phyloP scores from a whole-genome alignment of 345 rosid genomes.

The Populus nigra region DNA sequence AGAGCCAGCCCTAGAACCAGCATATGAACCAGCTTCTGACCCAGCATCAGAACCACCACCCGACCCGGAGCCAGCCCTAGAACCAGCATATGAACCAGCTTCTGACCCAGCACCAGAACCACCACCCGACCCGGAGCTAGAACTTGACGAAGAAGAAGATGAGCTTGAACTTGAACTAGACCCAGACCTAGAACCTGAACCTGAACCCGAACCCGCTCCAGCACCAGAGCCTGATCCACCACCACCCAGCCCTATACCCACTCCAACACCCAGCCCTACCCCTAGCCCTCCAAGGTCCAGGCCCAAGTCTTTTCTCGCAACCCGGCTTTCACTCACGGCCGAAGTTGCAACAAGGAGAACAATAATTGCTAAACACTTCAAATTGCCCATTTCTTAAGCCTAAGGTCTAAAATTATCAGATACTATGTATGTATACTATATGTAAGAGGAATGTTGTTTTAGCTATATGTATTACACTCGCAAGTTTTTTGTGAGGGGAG shows the following conservation, averaged over 20 bases:
- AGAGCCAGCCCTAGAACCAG: constrained; percentile 67
- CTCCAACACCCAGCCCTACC: constrained; percentile 59
- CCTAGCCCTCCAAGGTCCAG: constrained; percentile 71
- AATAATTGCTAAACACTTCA: constrained; percentile 26
- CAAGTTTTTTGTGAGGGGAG: not conserved
- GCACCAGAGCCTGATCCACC: constrained; percentile 54
- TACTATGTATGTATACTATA: not conserved
- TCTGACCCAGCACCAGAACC: constrained; percentile 70
- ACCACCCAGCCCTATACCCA: constrained; percentile 61
- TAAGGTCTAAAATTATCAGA: not conserved
- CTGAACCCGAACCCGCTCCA: constrained; percentile 30
- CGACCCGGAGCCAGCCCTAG: constrained; percentile 60
- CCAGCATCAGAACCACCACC: constrained; percentile 69
- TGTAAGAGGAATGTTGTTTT: not conserved
- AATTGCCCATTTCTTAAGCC: constrained; percentile 23
- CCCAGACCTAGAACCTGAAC: constrained; percentile 56
- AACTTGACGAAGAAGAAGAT: constrained; percentile 41
- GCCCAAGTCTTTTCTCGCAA: constrained; percentile 72
- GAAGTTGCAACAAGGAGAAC: constrained; percentile 32
- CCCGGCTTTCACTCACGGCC: constrained; percentile 48
- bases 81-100: constrained; percentile 69
- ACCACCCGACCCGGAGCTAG: constrained; percentile 44
- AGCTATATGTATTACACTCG: not conserved
- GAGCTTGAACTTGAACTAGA: constrained; percentile 56
- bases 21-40: constrained; percentile 64